phyloP scores from a whole-genome alignment of 257 asterid genomes.

The Rhazya stricta region DNA sequence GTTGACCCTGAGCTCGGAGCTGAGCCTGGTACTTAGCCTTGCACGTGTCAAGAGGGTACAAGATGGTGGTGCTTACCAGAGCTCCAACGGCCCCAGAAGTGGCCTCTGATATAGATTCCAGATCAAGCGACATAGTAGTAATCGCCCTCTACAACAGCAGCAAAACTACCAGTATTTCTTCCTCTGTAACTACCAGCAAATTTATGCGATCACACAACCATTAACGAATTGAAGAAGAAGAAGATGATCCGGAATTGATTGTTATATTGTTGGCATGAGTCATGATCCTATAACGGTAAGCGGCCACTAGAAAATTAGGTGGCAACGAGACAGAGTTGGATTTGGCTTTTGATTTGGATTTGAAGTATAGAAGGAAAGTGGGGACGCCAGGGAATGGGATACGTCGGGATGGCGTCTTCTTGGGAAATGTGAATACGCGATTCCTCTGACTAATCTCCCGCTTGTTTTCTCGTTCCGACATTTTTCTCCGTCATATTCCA shows the following conservation, averaged over 20 bases:
- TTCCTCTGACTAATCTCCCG: not conserved
- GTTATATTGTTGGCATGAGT: not conserved
- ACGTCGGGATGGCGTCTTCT: slow-evolving; percentile 18
- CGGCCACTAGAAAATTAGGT: slow-evolving; percentile 10
- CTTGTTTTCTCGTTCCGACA: not conserved
- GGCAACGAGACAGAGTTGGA: not conserved
- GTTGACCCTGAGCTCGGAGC: slow-evolving; percentile 33
- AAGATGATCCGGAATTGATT: not conserved
- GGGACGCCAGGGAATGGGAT: slow-evolving; percentile 1
- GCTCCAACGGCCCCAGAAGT: slow-evolving; percentile 45
- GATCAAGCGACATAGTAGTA: slow-evolving; percentile 29
- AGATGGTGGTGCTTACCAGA: slow-evolving; percentile 36
- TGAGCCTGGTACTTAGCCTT: slow-evolving; percentile 47
- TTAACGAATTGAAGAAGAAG: not conserved
- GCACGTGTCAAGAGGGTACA: slow-evolving; percentile 46
- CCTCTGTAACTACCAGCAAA: not conserved
- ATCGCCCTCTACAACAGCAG: not conserved
- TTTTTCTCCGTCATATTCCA: not conserved
- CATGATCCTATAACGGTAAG: not conserved
- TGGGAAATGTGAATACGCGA: slow-evolving; percentile 27
- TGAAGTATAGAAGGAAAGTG: not conserved
- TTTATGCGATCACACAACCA: not conserved
- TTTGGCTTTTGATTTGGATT: not conserved
- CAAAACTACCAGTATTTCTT: not conserved
- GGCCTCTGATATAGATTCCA: slow-evolving; percentile 40